A percentile compares a stretch with the other conserved stretches of the same genome.
These are phyloP conservation scores for Tritrichomonas foetus DNA, from an alignment of 208 protist species.

Conservation along the genomic window DNA sequence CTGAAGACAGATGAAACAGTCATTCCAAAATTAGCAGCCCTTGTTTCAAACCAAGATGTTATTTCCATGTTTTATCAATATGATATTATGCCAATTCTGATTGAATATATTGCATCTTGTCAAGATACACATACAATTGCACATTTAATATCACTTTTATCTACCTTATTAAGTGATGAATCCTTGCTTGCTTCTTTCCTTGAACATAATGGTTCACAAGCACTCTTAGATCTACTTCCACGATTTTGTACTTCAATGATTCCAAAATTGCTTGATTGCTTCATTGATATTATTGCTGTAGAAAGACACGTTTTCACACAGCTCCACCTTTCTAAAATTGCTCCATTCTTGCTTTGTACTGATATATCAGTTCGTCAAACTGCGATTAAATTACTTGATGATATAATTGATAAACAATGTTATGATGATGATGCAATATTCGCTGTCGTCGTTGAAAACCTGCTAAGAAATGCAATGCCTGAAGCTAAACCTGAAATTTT, in stretches of 20 bases:
- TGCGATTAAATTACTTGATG: not conserved
- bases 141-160: not conserved
- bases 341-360: not conserved
- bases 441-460: not conserved
- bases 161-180: not conserved
- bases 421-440: conserved; percentile 33
- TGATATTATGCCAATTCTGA: not conserved
- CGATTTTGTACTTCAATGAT: not conserved
- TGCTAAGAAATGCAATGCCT: not conserved
- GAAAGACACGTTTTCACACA: not conserved
- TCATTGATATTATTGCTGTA: not conserved
- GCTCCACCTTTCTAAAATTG: not conserved
- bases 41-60: not conserved
- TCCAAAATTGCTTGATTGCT: not conserved
- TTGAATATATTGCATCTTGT: not conserved
- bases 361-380: not conserved
- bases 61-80: not conserved
- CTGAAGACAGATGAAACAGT: not conserved
- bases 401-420: not conserved
- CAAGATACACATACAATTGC: not conserved
- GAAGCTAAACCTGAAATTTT: not conserved
- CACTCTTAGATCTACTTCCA: not conserved
- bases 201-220: not conserved
- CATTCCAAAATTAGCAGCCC: not conserved
- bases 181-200: not conserved